phyloP scores from a whole-genome alignment of 768 basidiomycete species.

The Kwoniella bestiolae region DNA sequence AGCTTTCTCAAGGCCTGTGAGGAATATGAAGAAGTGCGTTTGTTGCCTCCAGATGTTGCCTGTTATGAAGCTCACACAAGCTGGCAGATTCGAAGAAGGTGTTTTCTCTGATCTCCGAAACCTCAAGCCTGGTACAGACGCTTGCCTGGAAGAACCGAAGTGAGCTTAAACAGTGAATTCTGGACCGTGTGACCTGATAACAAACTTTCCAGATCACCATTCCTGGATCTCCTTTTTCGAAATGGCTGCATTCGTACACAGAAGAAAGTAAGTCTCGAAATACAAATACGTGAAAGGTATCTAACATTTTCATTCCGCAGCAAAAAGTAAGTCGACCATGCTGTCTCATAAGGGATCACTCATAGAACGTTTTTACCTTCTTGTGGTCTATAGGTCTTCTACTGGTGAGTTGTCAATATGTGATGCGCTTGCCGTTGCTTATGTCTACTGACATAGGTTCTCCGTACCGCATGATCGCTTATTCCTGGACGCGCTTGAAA shows the following conservation, averaged over 20 bases:
- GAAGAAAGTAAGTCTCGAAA: conserved; percentile 70
- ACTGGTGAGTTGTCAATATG: conserved; percentile 68
- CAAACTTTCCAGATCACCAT: conserved; percentile 68
- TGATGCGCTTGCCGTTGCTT: neutral
- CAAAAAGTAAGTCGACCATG: conserved; percentile 42
- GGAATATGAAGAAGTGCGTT: conserved; percentile 81
- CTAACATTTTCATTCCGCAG: conserved; percentile 23
- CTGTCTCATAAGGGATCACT: neutral
- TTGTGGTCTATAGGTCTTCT: conserved; percentile 75
- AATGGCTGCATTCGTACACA: conserved; percentile 96
- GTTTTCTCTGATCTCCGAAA: conserved; percentile 92
- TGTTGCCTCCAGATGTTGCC: neutral
- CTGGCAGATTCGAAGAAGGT: conserved; percentile 70
- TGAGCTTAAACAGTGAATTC: conserved; percentile 14
- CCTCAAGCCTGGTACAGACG: conserved; percentile 89
- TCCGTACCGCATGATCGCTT: conserved; percentile 96
- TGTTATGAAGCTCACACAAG: neutral
- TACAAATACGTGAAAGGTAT: neutral
- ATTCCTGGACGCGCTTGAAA: conserved; percentile 93
- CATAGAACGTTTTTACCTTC: neutral
- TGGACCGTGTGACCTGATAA: neutral
- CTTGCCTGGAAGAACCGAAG: conserved; percentile 95
- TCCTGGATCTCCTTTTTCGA: conserved; percentile 91
- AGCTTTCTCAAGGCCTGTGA: conserved; percentile 85
- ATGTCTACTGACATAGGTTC: conserved; percentile 66